Base-by-base conservation (phyloP, 768 basidiomycete genomes). In the Podaxis sp. region DNA sequence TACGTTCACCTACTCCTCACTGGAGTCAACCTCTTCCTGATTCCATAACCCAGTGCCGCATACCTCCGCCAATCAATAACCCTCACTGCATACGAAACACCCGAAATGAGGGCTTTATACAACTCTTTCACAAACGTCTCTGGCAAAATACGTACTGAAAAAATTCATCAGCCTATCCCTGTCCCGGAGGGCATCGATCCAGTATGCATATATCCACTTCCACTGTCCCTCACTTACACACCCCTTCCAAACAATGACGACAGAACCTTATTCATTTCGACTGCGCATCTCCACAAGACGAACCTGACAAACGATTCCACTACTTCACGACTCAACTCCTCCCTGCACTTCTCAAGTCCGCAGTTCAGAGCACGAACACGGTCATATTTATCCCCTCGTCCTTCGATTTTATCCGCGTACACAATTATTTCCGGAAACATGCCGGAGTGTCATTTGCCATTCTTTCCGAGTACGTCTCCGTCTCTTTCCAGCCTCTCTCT, bases 401-500 rank as follows among this genome's bases (percentile, higher is more conserved):
- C 56, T 96, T 96, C 72, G 97, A 98, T 75, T 98, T 96, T 71
- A 92, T 98, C 61, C 86, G 94, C 22, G 80, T 99, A 8, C 90
- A 91, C 63, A 94, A 95, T 63, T 80, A 93, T 74, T 87, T 98
- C 77, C 83, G 87, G 58, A 93, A 91, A 73, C 77, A 82, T 62
- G 78, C 82, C 11, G 84, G 86, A 15, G 80, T 92, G 37, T 83
- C 86, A 1, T 96, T 91, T 71, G 76, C 90, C 3, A 86, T 96
- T 27, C 85, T 99, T 54, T 97, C 95, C 2, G 97, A 99, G 93
- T 97, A 70, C 67, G 85, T 29, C 59, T 69, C 6, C 19, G 49
- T 51, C 1, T 24, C 22, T 22, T 1, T 33, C 29, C 8, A 8
- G 29, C 8, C 29, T 8, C 29, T 33, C 33, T 33, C 33, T 33